Conservation (phyloP, 495 filamentous ascomycete species). For the Xylaria palmicola region DNA sequence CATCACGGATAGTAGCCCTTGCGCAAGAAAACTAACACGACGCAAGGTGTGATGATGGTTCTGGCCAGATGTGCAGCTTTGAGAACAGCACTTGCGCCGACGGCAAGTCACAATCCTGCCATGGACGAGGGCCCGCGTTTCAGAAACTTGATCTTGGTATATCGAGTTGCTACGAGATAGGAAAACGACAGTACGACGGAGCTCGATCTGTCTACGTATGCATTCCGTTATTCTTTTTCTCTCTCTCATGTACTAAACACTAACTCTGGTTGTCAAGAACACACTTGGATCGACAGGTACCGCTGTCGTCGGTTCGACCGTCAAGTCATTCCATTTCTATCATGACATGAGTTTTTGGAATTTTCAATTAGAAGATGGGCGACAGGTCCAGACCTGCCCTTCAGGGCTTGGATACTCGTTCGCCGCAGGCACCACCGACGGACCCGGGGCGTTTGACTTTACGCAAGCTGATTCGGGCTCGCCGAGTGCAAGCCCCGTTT, state of each 20-base stretch:
- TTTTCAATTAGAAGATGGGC: conserved; percentile 76
- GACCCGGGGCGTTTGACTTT: conserved; percentile 91
- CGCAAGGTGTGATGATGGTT: conserved; percentile 66
- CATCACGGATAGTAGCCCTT: not conserved
- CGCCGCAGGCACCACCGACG: conserved; percentile 89
- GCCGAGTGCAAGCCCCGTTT: conserved; percentile 72
- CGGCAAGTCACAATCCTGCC: conserved; percentile 71
- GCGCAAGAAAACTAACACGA: not conserved
- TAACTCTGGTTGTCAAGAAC: conserved; percentile 28
- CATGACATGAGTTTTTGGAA: conserved; percentile 59
- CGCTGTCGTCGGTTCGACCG: conserved; percentile 46
- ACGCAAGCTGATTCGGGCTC: conserved; percentile 74
- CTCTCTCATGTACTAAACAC: not conserved
- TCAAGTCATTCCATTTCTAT: conserved; percentile 66
- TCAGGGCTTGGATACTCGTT: conserved; percentile 93
- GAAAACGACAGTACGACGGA: conserved; percentile 61
- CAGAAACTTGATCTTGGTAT: conserved; percentile 66
- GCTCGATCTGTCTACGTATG: conserved; percentile 62
- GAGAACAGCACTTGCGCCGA: conserved; percentile 74
- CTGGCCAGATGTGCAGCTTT: conserved; percentile 62
- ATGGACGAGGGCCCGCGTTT: conserved; percentile 78
- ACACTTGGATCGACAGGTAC: conserved; percentile 44
- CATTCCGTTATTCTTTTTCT: not conserved
- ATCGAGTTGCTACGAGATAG: conserved; percentile 73
- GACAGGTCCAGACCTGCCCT: conserved; percentile 72